Percentiles rank a stretch among this genome's conserved stretches.
phyloP scores from a whole-genome alignment of 1,139 yeast genomes.

The Debaryomyces coudertii region DNA sequence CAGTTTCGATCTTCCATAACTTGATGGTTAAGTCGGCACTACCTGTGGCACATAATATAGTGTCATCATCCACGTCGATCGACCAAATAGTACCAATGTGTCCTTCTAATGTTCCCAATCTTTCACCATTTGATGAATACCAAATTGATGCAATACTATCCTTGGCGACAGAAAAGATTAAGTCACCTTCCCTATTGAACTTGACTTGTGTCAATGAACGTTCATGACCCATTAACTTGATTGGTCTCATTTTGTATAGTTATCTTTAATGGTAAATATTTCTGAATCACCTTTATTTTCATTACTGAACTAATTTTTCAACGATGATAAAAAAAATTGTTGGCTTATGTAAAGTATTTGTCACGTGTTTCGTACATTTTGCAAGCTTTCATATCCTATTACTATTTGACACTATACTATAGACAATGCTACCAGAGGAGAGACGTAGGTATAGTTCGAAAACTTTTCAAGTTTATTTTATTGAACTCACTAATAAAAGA shows the following conservation, averaged over 20 bases:
- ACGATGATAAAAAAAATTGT: slow-evolving; percentile 13
- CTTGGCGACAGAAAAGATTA: slow-evolving; percentile 89
- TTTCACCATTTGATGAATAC: slow-evolving; percentile 95
- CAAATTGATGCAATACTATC: slow-evolving; percentile 88
- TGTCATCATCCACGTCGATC: slow-evolving; percentile 76
- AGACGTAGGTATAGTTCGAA: not conserved
- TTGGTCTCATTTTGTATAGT: slow-evolving; percentile 46
- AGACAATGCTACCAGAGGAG: not conserved
- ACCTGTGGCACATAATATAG: slow-evolving; percentile 79
- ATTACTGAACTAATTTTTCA: slow-evolving; percentile 10
- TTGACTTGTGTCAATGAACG: slow-evolving; percentile 91
- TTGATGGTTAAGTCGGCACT: slow-evolving; percentile 87
- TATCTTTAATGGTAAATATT: not conserved
- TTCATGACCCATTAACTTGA: slow-evolving; percentile 75
- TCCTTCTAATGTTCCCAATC: slow-evolving; percentile 85
- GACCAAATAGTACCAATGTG: slow-evolving; percentile 97
- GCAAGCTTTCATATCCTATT: not conserved
- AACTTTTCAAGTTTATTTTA: too few species aligned
- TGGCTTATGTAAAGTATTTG: slow-evolving; percentile 5
- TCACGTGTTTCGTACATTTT: slow-evolving; percentile 6
- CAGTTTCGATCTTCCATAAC: slow-evolving; percentile 83
- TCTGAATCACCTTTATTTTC: not conserved
- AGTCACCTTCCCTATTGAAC: slow-evolving; percentile 93
- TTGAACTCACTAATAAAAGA: too few species aligned
- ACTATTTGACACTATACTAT: not conserved